These are phyloP conservation scores for Cadophora luteo-olivacea DNA, from an alignment of 2,329 filamentous ascomycete species.

Conservation along the genomic window DNA sequence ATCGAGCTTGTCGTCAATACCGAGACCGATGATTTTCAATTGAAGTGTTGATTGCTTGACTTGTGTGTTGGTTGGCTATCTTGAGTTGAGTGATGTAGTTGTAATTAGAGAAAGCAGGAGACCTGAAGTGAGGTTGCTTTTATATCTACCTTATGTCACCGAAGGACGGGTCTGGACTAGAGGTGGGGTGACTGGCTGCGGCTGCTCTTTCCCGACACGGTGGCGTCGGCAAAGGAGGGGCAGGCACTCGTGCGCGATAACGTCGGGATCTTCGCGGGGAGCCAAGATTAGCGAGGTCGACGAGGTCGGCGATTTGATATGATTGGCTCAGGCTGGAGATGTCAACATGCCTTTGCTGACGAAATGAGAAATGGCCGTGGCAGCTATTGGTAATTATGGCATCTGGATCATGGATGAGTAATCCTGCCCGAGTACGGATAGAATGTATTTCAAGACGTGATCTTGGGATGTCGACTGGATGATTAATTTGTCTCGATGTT, in stretches of 20 bases:
- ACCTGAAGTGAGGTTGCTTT: neutral
- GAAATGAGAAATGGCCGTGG: neutral
- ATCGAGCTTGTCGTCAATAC: neutral
- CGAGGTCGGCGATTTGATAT: conserved; percentile 20
- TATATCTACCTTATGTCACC: neutral
- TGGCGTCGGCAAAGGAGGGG: neutral
- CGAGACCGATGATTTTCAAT: too few relatives aligned
- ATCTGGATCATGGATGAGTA: too few relatives aligned
- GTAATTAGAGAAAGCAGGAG: neutral
- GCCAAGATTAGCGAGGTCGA: conserved; percentile 19
- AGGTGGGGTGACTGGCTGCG: neutral
- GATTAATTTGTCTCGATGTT: too few relatives aligned
- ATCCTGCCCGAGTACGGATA: too few relatives aligned
- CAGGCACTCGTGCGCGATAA: neutral
- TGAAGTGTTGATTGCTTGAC: too few relatives aligned
- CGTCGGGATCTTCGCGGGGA: neutral
- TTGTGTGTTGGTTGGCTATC: neutral
- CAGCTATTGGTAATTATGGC: too few relatives aligned
- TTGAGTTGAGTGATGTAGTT: neutral
- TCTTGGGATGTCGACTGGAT: too few relatives aligned
- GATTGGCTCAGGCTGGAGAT: neutral
- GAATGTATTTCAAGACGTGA: too few relatives aligned
- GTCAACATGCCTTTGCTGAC: neutral
- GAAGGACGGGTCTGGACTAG: neutral
- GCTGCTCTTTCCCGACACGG: neutral